Evolutionary conservation across 2,329 filamentous ascomycete genomes (phyloP).

Genomic region (Cladophialophora chaetospira): DNA sequence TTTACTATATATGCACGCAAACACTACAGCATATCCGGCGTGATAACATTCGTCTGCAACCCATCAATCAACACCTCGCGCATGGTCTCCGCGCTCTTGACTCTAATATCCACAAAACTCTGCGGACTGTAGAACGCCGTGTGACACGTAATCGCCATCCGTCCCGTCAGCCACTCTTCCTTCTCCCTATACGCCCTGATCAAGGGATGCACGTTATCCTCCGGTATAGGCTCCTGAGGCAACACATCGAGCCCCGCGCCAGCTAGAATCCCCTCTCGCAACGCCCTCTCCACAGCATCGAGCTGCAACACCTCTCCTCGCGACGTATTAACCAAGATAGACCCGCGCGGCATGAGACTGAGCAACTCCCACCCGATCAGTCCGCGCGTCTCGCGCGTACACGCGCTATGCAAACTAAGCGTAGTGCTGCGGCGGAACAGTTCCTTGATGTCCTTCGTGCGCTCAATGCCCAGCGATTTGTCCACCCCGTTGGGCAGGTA

Average conservation of each 20-base stretch:
- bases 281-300: conserved; percentile 47
- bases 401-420: conserved; percentile 67
- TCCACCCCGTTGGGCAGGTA: conserved; percentile 53
- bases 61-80: conserved; percentile 32
- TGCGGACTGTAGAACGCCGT: conserved; percentile 32
- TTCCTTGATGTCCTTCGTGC: conserved; percentile 47
- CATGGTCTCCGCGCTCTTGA: conserved; percentile 31
- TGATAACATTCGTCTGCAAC: conserved; percentile 29
- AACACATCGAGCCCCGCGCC: conserved; percentile 32
- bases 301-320: conserved; percentile 67
- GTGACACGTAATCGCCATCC: conserved; percentile 30
- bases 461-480: conserved; percentile 50
- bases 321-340: conserved; percentile 68
- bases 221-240: conserved; percentile 31
- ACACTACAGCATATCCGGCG: conserved; percentile 30
- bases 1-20: no score
- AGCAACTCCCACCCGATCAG: conserved; percentile 61
- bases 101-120: conserved; percentile 31
- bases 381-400: conserved; percentile 61
- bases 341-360: conserved; percentile 59
- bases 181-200: conserved; percentile 31
- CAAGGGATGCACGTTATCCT: conserved; percentile 27
- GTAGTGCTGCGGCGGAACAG: conserved; percentile 62
- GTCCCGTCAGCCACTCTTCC: conserved; percentile 29
- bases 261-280: conserved; percentile 27